A percentile compares a stretch with the other conserved stretches of the same genome.
These are phyloP conservation scores for Pichia exigua DNA, from an alignment of 805 yeast species.

Conservation along the genomic window DNA sequence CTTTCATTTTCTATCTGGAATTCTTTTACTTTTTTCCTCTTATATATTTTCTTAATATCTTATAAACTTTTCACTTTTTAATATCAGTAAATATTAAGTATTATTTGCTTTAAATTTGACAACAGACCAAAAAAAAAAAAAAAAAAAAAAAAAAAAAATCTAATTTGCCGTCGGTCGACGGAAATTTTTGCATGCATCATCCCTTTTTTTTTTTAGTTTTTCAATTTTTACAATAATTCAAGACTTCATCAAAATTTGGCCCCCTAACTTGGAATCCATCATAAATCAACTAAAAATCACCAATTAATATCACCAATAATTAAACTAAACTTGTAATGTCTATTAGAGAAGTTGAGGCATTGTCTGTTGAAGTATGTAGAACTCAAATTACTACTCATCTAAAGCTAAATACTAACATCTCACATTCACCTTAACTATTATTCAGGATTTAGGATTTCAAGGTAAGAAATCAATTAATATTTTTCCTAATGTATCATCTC, in stretches of 20 bases:
- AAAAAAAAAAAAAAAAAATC: neutral
- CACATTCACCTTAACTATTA: neutral
- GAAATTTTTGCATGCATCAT: too few relatives aligned
- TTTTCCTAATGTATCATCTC: constrained; percentile 7
- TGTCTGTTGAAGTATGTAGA: neutral
- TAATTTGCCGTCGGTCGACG: too few relatives aligned
- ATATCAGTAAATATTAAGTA: neutral
- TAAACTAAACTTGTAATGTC: neutral
- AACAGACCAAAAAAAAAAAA: neutral
- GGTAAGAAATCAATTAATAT: constrained; percentile 20
- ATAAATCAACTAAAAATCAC: neutral
- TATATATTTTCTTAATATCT: neutral
- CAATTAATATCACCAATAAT: neutral
- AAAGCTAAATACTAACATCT: neutral
- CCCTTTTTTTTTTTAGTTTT: too few relatives aligned
- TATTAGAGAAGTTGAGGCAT: neutral
- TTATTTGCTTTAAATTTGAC: too few relatives aligned
- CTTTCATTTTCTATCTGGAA: neutral
- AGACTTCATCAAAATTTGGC: too few relatives aligned
- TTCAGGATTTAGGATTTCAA: constrained; percentile 27
- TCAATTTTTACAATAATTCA: too few relatives aligned
- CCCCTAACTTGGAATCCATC: neutral
- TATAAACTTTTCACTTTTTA: neutral
- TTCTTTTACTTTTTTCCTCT: neutral
- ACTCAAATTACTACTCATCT: neutral